A percentile compares a stretch with the other conserved stretches of the same genome.
phyloP scores from a whole-genome alignment of 257 asterid genomes.

The Rehmannia glutinosa region DNA sequence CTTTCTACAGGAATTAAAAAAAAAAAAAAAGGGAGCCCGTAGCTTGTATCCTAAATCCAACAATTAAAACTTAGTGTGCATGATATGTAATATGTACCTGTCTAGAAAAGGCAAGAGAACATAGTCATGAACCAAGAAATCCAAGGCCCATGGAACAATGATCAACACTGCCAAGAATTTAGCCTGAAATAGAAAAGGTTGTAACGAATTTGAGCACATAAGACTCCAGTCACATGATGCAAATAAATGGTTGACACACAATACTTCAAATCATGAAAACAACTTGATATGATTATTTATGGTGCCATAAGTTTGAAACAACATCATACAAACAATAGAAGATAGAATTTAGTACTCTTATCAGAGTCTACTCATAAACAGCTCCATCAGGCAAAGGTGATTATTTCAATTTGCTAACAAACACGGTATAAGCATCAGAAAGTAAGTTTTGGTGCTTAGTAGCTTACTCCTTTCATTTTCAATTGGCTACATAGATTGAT shows the following conservation, averaged over 20 bases:
- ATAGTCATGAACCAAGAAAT: conserved; percentile 85
- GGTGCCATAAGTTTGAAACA: not conserved
- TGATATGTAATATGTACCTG: conserved; percentile 49
- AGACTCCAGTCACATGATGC: conserved; percentile 1
- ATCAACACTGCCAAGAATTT: conserved; percentile 83
- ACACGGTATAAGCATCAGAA: too few relatives aligned
- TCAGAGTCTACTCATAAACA: too few relatives aligned
- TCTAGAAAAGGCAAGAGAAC: conserved; percentile 95
- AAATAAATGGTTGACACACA: not conserved
- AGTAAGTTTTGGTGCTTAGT: too few relatives aligned
- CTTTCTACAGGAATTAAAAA: not conserved
- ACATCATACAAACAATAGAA: not conserved
- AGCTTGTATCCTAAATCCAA: conserved; percentile 10
- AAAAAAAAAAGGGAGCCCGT: not conserved
- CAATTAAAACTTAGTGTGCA: conserved; percentile 9
- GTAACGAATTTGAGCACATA: conserved; percentile 13
- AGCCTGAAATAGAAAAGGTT: conserved; percentile 38
- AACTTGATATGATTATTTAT: not conserved
- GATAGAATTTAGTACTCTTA: too few relatives aligned
- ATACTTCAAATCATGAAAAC: conserved; percentile 11
- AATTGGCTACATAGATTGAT: not conserved
- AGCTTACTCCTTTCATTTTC: too few relatives aligned
- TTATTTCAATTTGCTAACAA: too few relatives aligned
- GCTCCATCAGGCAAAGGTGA: too few relatives aligned
- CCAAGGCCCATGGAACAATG: conserved; percentile 79